These are phyloP conservation scores for Cutaneotrichosporon spelunceum DNA, from an alignment of 1,284 basidiomycete genomes.

Conservation along the genomic window DNA sequence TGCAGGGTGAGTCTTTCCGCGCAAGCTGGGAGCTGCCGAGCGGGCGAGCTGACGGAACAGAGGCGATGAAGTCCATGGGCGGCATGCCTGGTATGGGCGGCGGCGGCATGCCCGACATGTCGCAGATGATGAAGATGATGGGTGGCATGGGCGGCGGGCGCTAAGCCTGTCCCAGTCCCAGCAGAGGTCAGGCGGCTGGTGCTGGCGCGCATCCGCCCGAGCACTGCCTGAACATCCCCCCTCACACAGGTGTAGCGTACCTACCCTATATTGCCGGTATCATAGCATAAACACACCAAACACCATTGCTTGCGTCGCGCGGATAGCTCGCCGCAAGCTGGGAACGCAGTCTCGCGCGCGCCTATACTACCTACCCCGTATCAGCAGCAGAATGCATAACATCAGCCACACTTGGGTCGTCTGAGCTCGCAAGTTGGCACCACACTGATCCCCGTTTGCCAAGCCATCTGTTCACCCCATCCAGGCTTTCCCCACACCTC, in stretches of 20 bases:
- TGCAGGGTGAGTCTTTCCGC: constrained; percentile 42
- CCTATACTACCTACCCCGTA: neutral
- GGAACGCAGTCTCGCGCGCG: neutral
- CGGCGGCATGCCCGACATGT: constrained; percentile 50
- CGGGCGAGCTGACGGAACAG: constrained; percentile 25
- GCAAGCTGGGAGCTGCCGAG: too few relatives aligned
- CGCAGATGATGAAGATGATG: constrained; percentile 54
- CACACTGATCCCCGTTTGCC: neutral
- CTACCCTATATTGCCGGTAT: neutral
- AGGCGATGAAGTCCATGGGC: constrained; percentile 84
- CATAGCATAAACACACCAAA: neutral
- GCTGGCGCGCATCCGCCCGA: neutral
- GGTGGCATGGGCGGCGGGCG: constrained; percentile 42
- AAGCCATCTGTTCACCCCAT: neutral
- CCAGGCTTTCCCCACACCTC: neutral
- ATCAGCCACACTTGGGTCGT: neutral
- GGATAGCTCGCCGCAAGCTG: neutral
- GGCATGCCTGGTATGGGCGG: constrained; percentile 58
- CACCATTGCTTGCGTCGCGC: neutral
- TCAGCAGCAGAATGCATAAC: constrained; percentile 3
- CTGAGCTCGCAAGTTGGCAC: neutral
- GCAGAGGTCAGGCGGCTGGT: neutral
- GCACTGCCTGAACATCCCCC: neutral
- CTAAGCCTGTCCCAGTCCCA: neutral
- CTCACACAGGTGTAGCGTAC: neutral